Conservation (phyloP, 2,329 filamentous ascomycete species). For the Ophiostoma novo-ulmi region DNA sequence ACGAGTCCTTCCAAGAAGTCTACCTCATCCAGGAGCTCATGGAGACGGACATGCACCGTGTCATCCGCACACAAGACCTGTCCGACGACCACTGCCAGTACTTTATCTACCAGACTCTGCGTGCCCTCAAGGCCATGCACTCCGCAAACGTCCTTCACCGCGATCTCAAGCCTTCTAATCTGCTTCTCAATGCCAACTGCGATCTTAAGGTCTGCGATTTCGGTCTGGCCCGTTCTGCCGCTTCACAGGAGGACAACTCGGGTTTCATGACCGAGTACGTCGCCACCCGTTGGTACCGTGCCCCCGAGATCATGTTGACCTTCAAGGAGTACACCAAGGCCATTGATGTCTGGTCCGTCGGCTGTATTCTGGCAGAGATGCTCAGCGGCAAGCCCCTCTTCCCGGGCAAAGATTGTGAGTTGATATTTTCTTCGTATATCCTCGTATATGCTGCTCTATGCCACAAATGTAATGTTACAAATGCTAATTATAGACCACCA, state of each 20-base stretch:
- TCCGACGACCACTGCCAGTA: slow-evolving; percentile 99
- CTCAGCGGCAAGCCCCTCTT: slow-evolving; percentile 96
- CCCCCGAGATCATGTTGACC: slow-evolving; percentile 98
- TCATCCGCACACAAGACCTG: slow-evolving; percentile 96
- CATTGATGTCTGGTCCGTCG: slow-evolving; percentile 98
- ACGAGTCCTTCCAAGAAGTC: slow-evolving; percentile 93
- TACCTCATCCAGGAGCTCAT: slow-evolving; percentile 98
- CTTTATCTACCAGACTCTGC: slow-evolving; percentile 99
- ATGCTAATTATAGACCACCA: slow-evolving; percentile 67
- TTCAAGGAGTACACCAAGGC: slow-evolving; percentile 99
- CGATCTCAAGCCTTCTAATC: slow-evolving; percentile 94
- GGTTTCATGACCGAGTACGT: slow-evolving; percentile 99
- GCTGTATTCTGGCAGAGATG: slow-evolving; percentile 98
- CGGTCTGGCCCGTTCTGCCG: slow-evolving; percentile 88
- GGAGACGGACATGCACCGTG: slow-evolving; percentile 99
- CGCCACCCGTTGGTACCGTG: slow-evolving; percentile 96
- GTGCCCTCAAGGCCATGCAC: slow-evolving; percentile 98
- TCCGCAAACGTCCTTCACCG: slow-evolving; percentile 96
- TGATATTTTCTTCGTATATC: too few relatives aligned
- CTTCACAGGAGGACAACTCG: slow-evolving; percentile 98
- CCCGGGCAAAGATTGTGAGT: slow-evolving; percentile 94
- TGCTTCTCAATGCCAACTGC: slow-evolving; percentile 96
- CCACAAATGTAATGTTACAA: not conserved
- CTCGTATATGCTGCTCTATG: not conserved
- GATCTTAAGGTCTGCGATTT: slow-evolving; percentile 99